A percentile compares a stretch with the other conserved stretches of the same genome.
phyloP scores from a whole-genome alignment of 139 green algal species.

The Coelastrella sp. region DNA sequence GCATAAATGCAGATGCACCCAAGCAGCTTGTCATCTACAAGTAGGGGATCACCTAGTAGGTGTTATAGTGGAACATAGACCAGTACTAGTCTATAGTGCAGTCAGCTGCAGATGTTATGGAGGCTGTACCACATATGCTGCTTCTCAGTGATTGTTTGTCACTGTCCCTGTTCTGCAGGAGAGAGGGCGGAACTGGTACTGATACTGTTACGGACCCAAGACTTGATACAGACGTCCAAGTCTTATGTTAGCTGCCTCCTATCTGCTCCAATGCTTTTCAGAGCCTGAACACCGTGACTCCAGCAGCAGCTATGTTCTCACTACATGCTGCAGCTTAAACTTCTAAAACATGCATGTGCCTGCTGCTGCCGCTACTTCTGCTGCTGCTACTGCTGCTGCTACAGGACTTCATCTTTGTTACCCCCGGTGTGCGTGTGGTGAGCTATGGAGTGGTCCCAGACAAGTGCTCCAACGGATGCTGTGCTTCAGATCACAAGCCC shows the following conservation, averaged over 20 bases:
- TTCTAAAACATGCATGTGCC: not conserved
- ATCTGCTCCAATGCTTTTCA: not conserved
- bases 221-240: not conserved
- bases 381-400: too few relatives aligned
- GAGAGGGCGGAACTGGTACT: not conserved
- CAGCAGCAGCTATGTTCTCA: not conserved
- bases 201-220: not conserved
- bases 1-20: too few relatives aligned
- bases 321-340: not conserved
- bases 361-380: too few relatives aligned
- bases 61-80: not conserved
- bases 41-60: not conserved
- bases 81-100: not conserved
- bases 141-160: too few relatives aligned
- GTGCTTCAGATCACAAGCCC: constrained; percentile 23
- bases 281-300: not conserved
- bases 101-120: not conserved
- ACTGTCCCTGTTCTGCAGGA: not conserved
- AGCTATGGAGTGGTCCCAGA: constrained; percentile 20
- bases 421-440: not conserved
- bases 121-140: not conserved
- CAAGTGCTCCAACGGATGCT: constrained; percentile 6
- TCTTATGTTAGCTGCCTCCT: not conserved
- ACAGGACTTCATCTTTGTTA: constrained; percentile 24
- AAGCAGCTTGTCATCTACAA: not conserved